Evolutionary conservation across 192 early-diverging fungal genomes (phyloP), one percentile per base, ranked within the genome.

Genomic region (Oehlia diaphana): DNA sequence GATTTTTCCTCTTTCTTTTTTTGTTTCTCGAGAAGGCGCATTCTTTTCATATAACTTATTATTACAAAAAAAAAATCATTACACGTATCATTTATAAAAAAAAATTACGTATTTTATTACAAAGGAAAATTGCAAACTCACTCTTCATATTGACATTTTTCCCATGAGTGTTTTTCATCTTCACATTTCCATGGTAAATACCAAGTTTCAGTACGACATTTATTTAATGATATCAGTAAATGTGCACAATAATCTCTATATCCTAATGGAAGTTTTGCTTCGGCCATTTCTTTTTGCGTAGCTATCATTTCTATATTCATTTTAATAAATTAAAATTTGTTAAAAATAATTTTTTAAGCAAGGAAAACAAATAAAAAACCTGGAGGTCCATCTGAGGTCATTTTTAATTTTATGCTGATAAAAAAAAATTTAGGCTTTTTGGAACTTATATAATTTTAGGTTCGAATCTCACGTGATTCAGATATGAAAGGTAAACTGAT

Each of bases 141-240:
- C 89, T 99, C 97, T 77, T 96, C 94, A 86, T 97, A 98, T 90
- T 96, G 94, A 86, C 97, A 99, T 82, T 98, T 96, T 83, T 95
- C 93, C 84, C 95, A 99, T 68, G 88, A 87, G 65, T 96, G 92
- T 73, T 93, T 86, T 85, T 97, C 95, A 68, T 92, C 87, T 84
- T 92, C 92, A 89, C 97, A 99, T 82, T 95, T 94, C 95, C 95
- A 98, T 33, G 97, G 97, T 77, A 96, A 73, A 84, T 95, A 97
- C 82, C 88, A 93, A 81, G 89, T 94, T 63, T 92, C 90, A 77
- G 87, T 88, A 67, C 97, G 87, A 87, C 97, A 99, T 83, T 95
- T 93, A 92, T 99, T 96, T 58, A 99, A 84, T 50, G 91, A 92
- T 75, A 96, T 93, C 53, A 96, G 87, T 77, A 99, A 84, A 80